A percentile compares a stretch with the other conserved stretches of the same genome.
phyloP scores from a whole-genome alignment of 495 filamentous ascomycete species.

The Podospora didyma region DNA sequence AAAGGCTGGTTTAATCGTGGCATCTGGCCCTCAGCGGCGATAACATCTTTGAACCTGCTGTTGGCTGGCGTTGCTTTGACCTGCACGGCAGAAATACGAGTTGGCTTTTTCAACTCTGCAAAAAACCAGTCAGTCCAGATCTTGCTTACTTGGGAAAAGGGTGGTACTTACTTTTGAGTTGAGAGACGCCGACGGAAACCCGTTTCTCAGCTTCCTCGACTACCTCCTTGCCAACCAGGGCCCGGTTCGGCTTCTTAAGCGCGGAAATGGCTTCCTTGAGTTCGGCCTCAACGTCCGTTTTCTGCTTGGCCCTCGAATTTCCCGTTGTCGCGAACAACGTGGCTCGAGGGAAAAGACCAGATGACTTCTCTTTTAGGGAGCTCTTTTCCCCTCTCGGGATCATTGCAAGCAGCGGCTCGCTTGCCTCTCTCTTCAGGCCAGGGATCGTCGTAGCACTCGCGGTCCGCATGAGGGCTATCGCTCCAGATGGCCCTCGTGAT shows the following conservation, averaged over 20 bases:
- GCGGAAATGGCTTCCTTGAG: slow-evolving; percentile 77
- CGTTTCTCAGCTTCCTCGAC: slow-evolving; percentile 67
- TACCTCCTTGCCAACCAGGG: slow-evolving; percentile 67
- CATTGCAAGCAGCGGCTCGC: slow-evolving; percentile 53
- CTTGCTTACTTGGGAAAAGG: not conserved
- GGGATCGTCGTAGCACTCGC: slow-evolving; percentile 58
- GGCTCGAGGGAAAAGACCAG: slow-evolving; percentile 20
- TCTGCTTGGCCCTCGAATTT: slow-evolving; percentile 66
- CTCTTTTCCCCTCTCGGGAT: slow-evolving; percentile 43
- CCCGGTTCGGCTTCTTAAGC: slow-evolving; percentile 82
- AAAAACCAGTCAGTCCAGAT: slow-evolving; percentile 17
- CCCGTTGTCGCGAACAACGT: slow-evolving; percentile 21
- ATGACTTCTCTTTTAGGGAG: slow-evolving; percentile 34
- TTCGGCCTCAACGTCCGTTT: slow-evolving; percentile 73
- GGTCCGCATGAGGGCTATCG: slow-evolving; percentile 62
- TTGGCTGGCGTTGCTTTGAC: slow-evolving; percentile 75
- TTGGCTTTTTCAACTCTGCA: slow-evolving; percentile 61
- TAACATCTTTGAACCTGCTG: slow-evolving; percentile 46
- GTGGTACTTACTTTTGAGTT: slow-evolving; percentile 34
- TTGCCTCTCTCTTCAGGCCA: slow-evolving; percentile 60
- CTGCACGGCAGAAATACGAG: slow-evolving; percentile 59
- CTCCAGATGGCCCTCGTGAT: slow-evolving; percentile 46
- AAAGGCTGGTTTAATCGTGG: not conserved
- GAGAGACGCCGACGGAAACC: slow-evolving; percentile 30
- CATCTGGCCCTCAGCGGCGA: slow-evolving; percentile 19